Evolutionary conservation across 2,329 filamentous ascomycete genomes (phyloP).

Genomic region (Seiridium cupressi): DNA sequence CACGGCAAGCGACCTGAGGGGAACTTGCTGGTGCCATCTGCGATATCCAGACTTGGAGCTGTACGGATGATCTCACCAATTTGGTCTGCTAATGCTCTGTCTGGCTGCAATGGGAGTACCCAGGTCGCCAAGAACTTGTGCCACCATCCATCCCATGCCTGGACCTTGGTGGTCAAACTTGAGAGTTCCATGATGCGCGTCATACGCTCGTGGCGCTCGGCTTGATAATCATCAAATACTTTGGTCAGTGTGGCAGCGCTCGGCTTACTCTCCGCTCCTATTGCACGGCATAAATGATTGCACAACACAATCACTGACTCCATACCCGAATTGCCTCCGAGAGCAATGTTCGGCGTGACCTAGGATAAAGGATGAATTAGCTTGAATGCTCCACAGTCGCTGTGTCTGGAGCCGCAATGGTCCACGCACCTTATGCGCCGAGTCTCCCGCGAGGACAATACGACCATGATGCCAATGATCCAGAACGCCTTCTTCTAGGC

Average conservation of each 20-base stretch:
- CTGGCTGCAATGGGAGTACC: not conserved
- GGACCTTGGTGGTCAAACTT: not conserved
- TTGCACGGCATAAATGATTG: not conserved
- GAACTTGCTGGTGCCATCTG: not conserved
- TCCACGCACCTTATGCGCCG: slow-evolving; percentile 30
- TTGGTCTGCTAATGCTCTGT: not conserved
- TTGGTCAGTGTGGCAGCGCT: not conserved
- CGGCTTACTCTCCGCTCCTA: not conserved
- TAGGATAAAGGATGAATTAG: not conserved
- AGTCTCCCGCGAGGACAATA: slow-evolving; percentile 33
- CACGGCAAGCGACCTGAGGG: not conserved
- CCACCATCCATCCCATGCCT: not conserved
- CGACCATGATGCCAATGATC: slow-evolving; percentile 31
- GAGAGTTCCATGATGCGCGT: not conserved
- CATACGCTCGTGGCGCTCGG: not conserved
- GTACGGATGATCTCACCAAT: not conserved
- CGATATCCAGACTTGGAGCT: not conserved
- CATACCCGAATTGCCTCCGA: slow-evolving; percentile 7
- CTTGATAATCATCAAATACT: not conserved
- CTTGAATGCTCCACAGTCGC: not conserved
- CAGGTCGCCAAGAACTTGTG: slow-evolving; percentile 1
- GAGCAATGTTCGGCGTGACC: not conserved
- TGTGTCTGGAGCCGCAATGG: not conserved
- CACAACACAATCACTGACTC: not conserved
- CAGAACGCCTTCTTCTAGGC: slow-evolving; percentile 31